Conservation (phyloP, 2,329 filamentous ascomycete genomes). For the Penicillium sclerotiorum region DNA sequence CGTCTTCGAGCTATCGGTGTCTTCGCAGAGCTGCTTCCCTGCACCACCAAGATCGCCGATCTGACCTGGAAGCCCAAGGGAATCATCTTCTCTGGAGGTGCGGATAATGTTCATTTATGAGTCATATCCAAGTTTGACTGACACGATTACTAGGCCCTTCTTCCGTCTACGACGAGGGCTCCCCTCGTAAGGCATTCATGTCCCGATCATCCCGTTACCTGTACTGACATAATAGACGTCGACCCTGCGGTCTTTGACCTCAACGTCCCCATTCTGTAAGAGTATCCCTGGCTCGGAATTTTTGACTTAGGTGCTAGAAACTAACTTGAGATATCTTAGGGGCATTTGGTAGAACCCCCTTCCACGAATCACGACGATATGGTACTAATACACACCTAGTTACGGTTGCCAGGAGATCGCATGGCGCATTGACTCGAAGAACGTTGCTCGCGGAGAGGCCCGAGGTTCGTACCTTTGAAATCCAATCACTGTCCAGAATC, state of each 20-base stretch:
- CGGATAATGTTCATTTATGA: background rate
- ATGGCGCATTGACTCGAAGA: slow-evolving; percentile 65
- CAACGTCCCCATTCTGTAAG: slow-evolving; percentile 60
- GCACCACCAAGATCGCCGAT: slow-evolving; percentile 77
- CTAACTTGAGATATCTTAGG: slow-evolving; percentile 28
- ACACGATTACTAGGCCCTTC: slow-evolving; percentile 58
- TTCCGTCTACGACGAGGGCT: slow-evolving; percentile 78
- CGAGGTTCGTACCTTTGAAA: slow-evolving; percentile 34
- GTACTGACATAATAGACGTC: slow-evolving; percentile 52
- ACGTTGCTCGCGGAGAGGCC: slow-evolving; percentile 68
- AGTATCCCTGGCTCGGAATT: slow-evolving; percentile 59
- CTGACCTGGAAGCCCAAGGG: slow-evolving; percentile 79
- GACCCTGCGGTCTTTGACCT: slow-evolving; percentile 82
- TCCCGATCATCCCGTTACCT: background rate
- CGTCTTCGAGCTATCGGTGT: slow-evolving; percentile 77
- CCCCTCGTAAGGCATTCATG: slow-evolving; percentile 53
- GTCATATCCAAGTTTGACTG: slow-evolving; percentile 7
- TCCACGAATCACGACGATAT: background rate
- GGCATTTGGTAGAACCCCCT: slow-evolving; percentile 20
- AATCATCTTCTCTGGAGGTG: slow-evolving; percentile 70
- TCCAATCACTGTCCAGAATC: background rate
- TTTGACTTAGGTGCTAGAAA: slow-evolving; percentile 55
- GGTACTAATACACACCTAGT: slow-evolving; percentile 51
- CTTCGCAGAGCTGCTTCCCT: slow-evolving; percentile 86
- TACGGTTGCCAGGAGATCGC: slow-evolving; percentile 72